Evolutionary conservation across 495 filamentous ascomycete genomes (phyloP), one percentile per base, ranked within the genome.

Genomic region (Neurospora terricola): DNA sequence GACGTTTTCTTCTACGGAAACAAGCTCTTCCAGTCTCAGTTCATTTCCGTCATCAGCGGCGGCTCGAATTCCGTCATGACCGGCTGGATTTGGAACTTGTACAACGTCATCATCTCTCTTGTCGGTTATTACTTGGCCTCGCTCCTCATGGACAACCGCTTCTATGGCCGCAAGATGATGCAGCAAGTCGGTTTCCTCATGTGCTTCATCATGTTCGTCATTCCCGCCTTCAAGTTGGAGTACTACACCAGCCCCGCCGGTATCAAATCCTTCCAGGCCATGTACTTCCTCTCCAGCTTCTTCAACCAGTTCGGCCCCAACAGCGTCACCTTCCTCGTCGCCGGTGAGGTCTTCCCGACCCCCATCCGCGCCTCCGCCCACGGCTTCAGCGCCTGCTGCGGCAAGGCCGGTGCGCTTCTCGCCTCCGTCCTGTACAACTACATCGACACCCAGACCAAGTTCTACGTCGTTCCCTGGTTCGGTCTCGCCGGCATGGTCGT

Each of bases 231-330:
- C 88, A 82, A 92, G 78, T 97, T 87, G 86, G 77, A 91, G 0
- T 94, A 94, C 86, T 97, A 92, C 84, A 91, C 85, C 16, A 79
- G 78, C 14, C 83, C 85, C 0, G 83, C 82, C 18, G 87, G 91
- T 76, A 90, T 96, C 83, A 86, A 90, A 73, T 83, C 84, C 0
- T 97, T 97, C 90, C 93, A 96, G 82, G 88, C 93, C 74, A 96
- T 97, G 92, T 91, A 97, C 86, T 97, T 94, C 85, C 81, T 96
- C 69, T 92, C 91, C 66, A 93, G 91, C 45, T 97, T 97, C 86
- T 97, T 97, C 90, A 96, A 96, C 86, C 94, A 97, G 81, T 97
- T 97, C 77, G 93, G 94, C 9, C 93, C 94, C 81, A 97, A 97
- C 86, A 89, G 88, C 71, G 92, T 96, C 72, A 94, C 93, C 70